Conservation (phyloP, 176 grass and related monocot species). For the Phragmites australis region DNA sequence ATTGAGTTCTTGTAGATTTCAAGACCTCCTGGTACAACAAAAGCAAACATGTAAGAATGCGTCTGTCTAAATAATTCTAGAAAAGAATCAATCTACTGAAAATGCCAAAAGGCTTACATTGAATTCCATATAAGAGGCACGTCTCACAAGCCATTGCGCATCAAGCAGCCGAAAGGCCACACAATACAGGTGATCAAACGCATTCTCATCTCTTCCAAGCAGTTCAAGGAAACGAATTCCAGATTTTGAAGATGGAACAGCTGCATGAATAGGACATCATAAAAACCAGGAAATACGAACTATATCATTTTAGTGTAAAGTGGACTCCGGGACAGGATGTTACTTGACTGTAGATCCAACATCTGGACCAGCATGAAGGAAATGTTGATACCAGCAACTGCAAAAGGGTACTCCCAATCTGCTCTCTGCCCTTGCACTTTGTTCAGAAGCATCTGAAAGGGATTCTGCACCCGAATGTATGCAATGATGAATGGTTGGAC, state of each 20-base stretch:
- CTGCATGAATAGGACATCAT: constrained; percentile 29
- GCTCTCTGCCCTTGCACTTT: constrained; percentile 83
- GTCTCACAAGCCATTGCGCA: constrained; percentile 87
- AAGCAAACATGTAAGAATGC: background rate
- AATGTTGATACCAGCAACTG: constrained; percentile 89
- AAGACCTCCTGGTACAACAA: constrained; percentile 69
- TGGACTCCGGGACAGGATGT: background rate
- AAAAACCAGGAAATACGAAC: background rate
- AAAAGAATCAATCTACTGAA: background rate
- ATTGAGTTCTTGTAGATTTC: constrained; percentile 81
- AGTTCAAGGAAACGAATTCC: constrained; percentile 81
- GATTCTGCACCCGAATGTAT: constrained; percentile 45
- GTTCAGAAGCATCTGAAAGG: constrained; percentile 73
- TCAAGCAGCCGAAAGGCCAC: constrained; percentile 87
- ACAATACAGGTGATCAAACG: constrained; percentile 88
- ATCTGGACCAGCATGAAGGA: constrained; percentile 99
- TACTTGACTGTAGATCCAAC: constrained; percentile 86
- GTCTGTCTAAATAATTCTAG: background rate
- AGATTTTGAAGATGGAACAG: constrained; percentile 62
- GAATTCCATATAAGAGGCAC: constrained; percentile 97
- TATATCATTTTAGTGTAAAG: background rate
- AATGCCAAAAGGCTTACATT: constrained; percentile 51
- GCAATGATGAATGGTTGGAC: background rate
- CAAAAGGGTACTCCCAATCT: constrained; percentile 97
- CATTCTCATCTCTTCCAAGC: constrained; percentile 65